Base-by-base conservation (phyloP, 129 eudicot species). In the Flaveria bidentis region DNA sequence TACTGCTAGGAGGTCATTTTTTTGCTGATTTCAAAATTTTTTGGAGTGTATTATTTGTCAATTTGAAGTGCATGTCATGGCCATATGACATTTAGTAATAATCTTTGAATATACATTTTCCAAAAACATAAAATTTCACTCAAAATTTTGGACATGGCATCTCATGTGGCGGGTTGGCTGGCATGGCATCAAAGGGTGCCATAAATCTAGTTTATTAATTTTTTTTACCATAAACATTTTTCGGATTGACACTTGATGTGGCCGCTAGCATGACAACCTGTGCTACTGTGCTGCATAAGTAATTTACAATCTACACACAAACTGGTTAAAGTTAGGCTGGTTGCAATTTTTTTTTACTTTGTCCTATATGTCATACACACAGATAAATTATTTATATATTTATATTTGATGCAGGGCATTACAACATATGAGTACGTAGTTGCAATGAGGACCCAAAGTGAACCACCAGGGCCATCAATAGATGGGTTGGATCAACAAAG, bases 351-450 rank as follows among this genome's bases (percentile, higher is more conserved):
- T n/a, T n/a, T n/a, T n/a, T n/a, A n/a, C n/a, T n/a, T n/a, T n/a
- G n/a, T n/a, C 3, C 5, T 58, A 11, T 30, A 30, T 30, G 3
- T 30, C 5, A 30, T 30, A 30, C 36, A 30, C 36, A 3, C 36
- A 30, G 36, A 30, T 28, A 28, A 30, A 30, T 30, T 30, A 30
- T 30, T 3, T 30, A 30, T 30, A 30, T 25, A 58, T 58, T 44
- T 41, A 20, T 61, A 22, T 6, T 2, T 64, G 4, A 53, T 73
- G 62, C 51, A 94, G 99, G 99, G 99, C 20, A 89, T 94, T 26
- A 94, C 99, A 69, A 94, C 97, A 9, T 94, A 94, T 12, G 99
- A 94, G 74, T 94, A 81, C 61, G 94, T 94, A 67, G 97, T 94
- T 55, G 99, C 99, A 20, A 94, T 91, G 97, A 89, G 99, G 83